A percentile compares a stretch with the other conserved stretches of the same genome.
Evolutionary conservation across 345 rosid species (phyloP).

Genomic region (Bruguiera sexangula): DNA sequence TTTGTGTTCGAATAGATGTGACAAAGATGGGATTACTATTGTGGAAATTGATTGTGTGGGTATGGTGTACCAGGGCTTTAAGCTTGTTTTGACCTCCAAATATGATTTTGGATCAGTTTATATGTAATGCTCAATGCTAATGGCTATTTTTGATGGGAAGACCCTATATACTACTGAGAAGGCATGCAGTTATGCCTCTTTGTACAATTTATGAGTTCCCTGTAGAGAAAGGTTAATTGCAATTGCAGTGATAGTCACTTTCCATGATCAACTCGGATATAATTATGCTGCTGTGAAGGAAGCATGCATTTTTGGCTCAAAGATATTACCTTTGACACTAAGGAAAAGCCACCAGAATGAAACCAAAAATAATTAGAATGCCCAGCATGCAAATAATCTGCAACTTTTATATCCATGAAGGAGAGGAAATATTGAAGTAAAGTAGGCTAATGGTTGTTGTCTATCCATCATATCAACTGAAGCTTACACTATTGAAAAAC

Average conservation of each 20-base stretch:
- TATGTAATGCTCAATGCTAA: conserved; percentile 3
- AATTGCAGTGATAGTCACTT: neutral
- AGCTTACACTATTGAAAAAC: neutral
- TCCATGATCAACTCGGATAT: neutral
- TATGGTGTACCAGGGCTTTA: conserved; percentile 1
- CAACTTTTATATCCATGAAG: neutral
- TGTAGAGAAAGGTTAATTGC: conserved; percentile 4
- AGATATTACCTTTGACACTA: neutral
- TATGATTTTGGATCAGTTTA: neutral
- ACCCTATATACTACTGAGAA: conserved; percentile 1
- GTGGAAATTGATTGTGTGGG: conserved; percentile 1
- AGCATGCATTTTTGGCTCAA: conserved; percentile 4
- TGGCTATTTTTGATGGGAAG: conserved; percentile 11
- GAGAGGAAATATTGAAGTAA: neutral
- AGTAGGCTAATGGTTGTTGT: neutral
- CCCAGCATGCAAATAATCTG: conserved; percentile 4
- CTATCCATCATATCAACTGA: neutral
- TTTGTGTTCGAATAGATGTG: conserved; percentile 16
- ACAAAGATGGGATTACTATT: conserved; percentile 21
- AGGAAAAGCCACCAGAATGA: conserved; percentile 4
- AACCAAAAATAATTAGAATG: neutral
- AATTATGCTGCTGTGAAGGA: too few relatives aligned
- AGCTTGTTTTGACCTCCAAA: conserved; percentile 14
- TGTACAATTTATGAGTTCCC: conserved; percentile 6
- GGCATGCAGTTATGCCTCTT: neutral